Base-by-base conservation (phyloP, 1,284 basidiomycete species). In the Somion occarium region DNA sequence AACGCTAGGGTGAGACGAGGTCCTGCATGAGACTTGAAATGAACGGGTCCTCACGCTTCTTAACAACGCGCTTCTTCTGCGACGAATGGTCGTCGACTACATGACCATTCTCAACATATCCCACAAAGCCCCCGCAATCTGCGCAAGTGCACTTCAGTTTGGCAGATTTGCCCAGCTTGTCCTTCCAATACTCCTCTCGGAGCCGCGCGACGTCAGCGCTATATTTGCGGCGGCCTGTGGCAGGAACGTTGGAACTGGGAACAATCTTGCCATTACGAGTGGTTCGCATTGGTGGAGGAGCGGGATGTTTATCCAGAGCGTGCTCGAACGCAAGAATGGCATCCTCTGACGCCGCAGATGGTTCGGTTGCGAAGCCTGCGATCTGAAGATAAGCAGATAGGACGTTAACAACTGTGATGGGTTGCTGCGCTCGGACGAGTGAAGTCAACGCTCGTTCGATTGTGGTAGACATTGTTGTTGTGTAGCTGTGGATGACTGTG, bases 241-340 rank as follows among this genome's bases (percentile, higher is more conserved):
- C 19, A 13, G 23, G 7, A 30, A 38, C 9, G 38, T 15, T 18
- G 3, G 27, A 34, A 3, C 39, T 38, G 2, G 48, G 19, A 12
- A 39, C 12, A 19, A 24, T 12, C 37, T 2, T 48, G 22, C 23
- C 20, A 12, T 11, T 30, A 22, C 23, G n/a, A 11, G 15, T 19
- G n/a, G 49, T 56, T 38, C 9, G 46, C 42, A 27, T 18, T 11
- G 44, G 30, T 30, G 49, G 39, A 3, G 53, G 49, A 13, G 47
- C 26, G 9, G 60, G 60, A 48, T 59, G 52, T 45, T 62, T 62
- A 49, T 62, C 60, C 22, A 62, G 56, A 12, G 60, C 60, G 48
- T 59, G 60, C 39, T 62, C 60, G 56, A 63, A 61, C n/a, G 59
- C 55, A 44, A 53, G 38, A 25, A 63, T 48, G n/a, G 62, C 57